Evolutionary conservation across 768 basidiomycete species (phyloP), one percentile per base, ranked within the genome.

Genomic region (Russula sp.): DNA sequence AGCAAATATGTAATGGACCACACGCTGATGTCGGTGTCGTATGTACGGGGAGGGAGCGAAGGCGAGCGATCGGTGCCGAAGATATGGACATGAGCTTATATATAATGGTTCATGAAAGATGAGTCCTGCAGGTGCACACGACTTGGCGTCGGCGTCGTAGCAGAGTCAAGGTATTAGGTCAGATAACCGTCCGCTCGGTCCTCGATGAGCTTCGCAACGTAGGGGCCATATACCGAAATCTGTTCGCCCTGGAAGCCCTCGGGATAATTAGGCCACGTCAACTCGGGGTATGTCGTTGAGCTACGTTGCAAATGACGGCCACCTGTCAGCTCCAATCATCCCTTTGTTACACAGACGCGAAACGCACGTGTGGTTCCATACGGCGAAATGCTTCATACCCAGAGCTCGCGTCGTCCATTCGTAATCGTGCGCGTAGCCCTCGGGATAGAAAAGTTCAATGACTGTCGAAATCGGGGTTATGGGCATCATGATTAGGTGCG

Each of bases 401-500:
- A 94, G 73, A 0, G 89, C 84, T 39, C 82, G 74, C 5, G 86
- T 72, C 0, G 91, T 93, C 85, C 90, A 94, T 69, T 91, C 84
- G 71, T 94, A 94, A 70, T 94, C 92, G 69, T 88, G 86, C 32
- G 91, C 86, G 71, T 91, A 94, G 0, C 91, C 92, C 3, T 73
- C 78, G 0, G 90, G 91, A 70, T 80, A 88, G 75, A 94, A 91
- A 14, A 94, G 82, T 74, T 94, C 91, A 66, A 94, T 88, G 20
- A 94, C 89, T 6, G 89, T 85, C 6, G 89, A 85, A n/a, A 84
- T 73, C 0, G 82, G 83, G 4, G 85, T 88, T 1, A 82, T 81
- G 22, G 87, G 84, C 90, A 94, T 92, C 77, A 88, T 84, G 48
- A 94, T 80, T n/a, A 94, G 79, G 69, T 92, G 90, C 9, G 90